A percentile compares a stretch with the other conserved stretches of the same genome.
Conservation (phyloP, 768 basidiomycete genomes). For the Lactifluus subvellereus region DNA sequence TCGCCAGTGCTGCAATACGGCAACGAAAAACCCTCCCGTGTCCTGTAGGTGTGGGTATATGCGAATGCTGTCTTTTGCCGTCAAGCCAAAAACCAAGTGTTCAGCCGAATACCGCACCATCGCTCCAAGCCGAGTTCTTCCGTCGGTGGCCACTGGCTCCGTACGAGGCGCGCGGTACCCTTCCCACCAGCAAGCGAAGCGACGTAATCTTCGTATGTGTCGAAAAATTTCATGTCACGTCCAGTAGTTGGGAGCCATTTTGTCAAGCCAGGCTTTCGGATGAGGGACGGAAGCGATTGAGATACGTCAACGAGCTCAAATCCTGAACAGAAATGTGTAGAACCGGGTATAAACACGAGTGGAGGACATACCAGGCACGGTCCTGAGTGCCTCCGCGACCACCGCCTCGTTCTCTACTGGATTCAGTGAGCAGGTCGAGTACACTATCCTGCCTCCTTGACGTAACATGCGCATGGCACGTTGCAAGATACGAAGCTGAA, state of each 20-base stretch:
- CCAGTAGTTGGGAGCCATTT: constrained; percentile 73
- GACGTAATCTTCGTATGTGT: constrained; percentile 57
- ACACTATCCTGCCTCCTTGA: constrained; percentile 87
- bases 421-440: constrained; percentile 96
- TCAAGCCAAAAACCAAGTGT: neutral
- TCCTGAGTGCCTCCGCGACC: constrained; percentile 72
- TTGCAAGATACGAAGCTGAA: constrained; percentile 88
- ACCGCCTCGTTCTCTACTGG: constrained; percentile 98
- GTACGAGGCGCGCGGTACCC: constrained; percentile 56
- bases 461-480: constrained; percentile 89
- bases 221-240: constrained; percentile 44
- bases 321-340: constrained; percentile 34
- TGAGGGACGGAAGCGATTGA: constrained; percentile 59
- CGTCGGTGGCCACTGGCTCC: constrained; percentile 75
- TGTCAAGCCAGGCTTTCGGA: constrained; percentile 68
- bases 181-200: constrained; percentile 44
- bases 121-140: constrained; percentile 56
- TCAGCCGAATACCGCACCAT: constrained; percentile 49
- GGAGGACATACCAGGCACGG: constrained; percentile 51
- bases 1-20: constrained; percentile 61
- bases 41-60: constrained; percentile 95
- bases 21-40: constrained; percentile 97
- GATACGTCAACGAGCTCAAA: constrained; percentile 81
- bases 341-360: neutral
- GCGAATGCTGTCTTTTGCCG: constrained; percentile 53